Evolutionary conservation across 371 early-diverging fungal genomes (phyloP), one percentile per base, ranked within the genome.

Genomic region (Dichotomocladium elegans): DNA sequence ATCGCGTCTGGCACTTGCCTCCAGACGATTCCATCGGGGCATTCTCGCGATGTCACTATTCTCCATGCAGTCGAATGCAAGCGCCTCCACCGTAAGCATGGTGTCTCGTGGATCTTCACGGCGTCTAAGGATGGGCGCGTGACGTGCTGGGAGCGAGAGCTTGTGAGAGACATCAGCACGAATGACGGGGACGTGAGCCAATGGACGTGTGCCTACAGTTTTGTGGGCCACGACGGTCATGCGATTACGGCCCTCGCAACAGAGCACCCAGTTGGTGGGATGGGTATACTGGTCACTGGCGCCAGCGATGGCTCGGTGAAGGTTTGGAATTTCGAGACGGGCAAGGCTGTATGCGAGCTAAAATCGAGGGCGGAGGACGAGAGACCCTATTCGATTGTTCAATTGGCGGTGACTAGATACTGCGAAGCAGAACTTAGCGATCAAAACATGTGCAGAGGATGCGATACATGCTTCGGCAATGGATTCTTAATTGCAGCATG

Each of bases 321-420:
- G 25, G 84, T 90, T 17, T 93, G 92, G 92, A 78, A 87, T 58
- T 61, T 85, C 3, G 82, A 89, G 45, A 83, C 87, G 0, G 85
- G 89, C 12, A 76, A 81, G 55, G 70, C 46, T 3, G 43, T 74
- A 2, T 61, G 62, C 17, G 63, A 62, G 1, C 44, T 50, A 19
- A 27, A 42, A 1, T 22, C 22, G 6, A 14, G 21, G 4, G 8
- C 35, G 8, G 15, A 3, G 10, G 15, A 30, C 29, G 4, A 37
- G 0, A 5, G 12, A 15, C 28, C 25, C 15, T 53, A 53, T 17
- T 10, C 53, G 9, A 58, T 74, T 12, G 44, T 51, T n/a, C 66
- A 70, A 37, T 60, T 74, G 8, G 61, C 57, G 1, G 51, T 64
- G 11, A 61, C 70, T 2, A 61, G 64, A 6, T 63, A 65, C 11